These are phyloP conservation scores for Nematocida parisii DNA, from an alignment of 371 early-diverging fungal genomes.

Conservation along the genomic window DNA sequence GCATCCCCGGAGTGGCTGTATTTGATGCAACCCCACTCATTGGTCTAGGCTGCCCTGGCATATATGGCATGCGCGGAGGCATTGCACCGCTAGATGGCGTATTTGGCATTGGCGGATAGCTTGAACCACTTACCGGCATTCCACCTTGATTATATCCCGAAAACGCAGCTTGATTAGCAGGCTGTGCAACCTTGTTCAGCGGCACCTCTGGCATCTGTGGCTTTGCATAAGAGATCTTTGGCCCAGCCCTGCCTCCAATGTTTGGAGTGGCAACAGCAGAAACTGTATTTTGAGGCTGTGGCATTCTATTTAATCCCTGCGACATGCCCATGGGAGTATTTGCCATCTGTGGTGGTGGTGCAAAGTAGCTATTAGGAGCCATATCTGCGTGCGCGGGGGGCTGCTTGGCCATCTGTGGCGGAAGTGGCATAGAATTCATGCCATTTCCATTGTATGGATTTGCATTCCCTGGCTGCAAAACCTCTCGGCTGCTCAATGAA, in stretches of 20 bases:
- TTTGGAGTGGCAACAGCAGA: slow-evolving; percentile 7
- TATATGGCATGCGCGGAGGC: not conserved
- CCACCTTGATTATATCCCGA: not conserved
- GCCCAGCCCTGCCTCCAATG: slow-evolving; percentile 18
- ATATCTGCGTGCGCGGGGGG: not conserved
- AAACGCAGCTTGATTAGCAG: not conserved
- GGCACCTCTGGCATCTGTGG: not conserved
- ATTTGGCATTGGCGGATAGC: not conserved
- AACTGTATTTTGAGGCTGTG: not conserved
- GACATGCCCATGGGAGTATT: not conserved
- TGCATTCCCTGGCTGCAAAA: not conserved
- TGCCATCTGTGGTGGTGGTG: not conserved
- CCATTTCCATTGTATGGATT: not conserved
- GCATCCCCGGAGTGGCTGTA: too few species aligned
- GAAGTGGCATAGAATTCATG: not conserved
- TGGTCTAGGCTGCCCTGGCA: not conserved
- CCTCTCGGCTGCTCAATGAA: not conserved
- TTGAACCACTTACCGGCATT: not conserved
- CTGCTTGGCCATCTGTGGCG: not conserved
- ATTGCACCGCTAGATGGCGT: not conserved
- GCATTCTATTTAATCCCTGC: not conserved
- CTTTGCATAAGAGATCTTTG: slow-evolving; percentile 17
- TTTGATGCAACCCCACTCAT: too few species aligned
- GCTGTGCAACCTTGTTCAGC: not conserved
- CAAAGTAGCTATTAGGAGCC: not conserved